A percentile compares a stretch with the other conserved stretches of the same genome.
phyloP scores from a whole-genome alignment of 768 basidiomycete species.

The Tylopilus cervinicoccineus region DNA sequence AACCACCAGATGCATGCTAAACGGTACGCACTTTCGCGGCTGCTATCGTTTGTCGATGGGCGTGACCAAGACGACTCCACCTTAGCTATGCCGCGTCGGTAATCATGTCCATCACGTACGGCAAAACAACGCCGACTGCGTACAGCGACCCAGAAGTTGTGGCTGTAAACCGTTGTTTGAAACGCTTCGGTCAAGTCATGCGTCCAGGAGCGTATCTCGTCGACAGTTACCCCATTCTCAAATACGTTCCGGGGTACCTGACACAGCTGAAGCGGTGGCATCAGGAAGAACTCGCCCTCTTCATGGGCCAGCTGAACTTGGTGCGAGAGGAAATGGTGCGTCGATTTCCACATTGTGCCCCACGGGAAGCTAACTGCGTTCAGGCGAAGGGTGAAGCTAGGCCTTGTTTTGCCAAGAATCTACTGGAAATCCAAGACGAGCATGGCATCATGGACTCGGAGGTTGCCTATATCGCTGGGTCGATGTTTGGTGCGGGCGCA shows the following conservation, averaged over 20 bases:
- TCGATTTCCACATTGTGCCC: neutral
- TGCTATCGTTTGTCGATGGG: neutral
- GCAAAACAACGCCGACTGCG: conserved; percentile 36
- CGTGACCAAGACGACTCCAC: neutral
- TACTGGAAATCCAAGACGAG: conserved; percentile 35
- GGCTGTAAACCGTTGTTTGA: conserved; percentile 23
- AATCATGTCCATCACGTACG: conserved; percentile 37
- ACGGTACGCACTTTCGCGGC: conserved; percentile 16
- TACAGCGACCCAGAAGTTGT: conserved; percentile 35
- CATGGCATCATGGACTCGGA: conserved; percentile 32
- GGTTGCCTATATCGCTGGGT: conserved; percentile 37
- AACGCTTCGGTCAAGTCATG: conserved; percentile 26
- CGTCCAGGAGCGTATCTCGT: conserved; percentile 26
- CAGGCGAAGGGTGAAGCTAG: conserved; percentile 24
- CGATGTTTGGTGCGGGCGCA: conserved; percentile 41
- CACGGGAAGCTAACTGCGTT: neutral
- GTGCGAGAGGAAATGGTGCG: conserved; percentile 30
- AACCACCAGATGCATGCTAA: conserved; percentile 32
- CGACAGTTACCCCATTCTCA: conserved; percentile 22
- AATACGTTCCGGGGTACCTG: conserved; percentile 34
- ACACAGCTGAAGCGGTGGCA: conserved; percentile 52
- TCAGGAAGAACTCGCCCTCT: conserved; percentile 35
- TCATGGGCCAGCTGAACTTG: conserved; percentile 26
- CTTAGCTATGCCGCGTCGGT: conserved; percentile 37
- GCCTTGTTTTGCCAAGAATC: conserved; percentile 33